These are phyloP conservation scores for Blastomyces gilchristii DNA, from an alignment of 2,329 filamentous ascomycete species.

Conservation along the genomic window DNA sequence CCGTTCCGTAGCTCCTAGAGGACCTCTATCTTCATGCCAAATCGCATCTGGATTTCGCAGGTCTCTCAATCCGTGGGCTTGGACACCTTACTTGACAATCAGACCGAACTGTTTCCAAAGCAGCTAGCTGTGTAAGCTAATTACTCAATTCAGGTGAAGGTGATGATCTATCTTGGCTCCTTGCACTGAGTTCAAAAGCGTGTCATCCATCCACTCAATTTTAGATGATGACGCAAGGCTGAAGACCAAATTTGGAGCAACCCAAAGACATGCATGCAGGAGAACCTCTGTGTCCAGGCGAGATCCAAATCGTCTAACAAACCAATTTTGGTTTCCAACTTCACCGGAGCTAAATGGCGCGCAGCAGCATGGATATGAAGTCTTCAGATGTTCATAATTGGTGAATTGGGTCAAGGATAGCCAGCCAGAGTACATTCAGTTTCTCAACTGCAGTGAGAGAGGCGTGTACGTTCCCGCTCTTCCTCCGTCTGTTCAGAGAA, in stretches of 20 bases:
- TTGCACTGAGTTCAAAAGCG: background rate
- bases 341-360: background rate
- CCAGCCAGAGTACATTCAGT: constrained; percentile 1
- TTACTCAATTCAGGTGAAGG: background rate
- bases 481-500: background rate
- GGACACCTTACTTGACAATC: background rate
- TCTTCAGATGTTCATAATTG: background rate
- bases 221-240: background rate
- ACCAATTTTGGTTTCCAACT: background rate
- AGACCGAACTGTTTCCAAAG: background rate
- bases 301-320: background rate
- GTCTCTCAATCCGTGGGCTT: background rate
- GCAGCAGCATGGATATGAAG: background rate
- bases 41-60: background rate
- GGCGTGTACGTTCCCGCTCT: background rate
- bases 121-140: background rate
- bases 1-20: background rate
- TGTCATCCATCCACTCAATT: background rate
- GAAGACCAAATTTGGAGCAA: background rate
- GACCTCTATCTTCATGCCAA: background rate
- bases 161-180: background rate
- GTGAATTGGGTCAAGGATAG: background rate
- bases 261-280: background rate
- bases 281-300: background rate
- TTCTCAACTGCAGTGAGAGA: background rate